phyloP scores from a whole-genome alignment of 2,329 filamentous ascomycete species.

The Blumeria graminis region DNA sequence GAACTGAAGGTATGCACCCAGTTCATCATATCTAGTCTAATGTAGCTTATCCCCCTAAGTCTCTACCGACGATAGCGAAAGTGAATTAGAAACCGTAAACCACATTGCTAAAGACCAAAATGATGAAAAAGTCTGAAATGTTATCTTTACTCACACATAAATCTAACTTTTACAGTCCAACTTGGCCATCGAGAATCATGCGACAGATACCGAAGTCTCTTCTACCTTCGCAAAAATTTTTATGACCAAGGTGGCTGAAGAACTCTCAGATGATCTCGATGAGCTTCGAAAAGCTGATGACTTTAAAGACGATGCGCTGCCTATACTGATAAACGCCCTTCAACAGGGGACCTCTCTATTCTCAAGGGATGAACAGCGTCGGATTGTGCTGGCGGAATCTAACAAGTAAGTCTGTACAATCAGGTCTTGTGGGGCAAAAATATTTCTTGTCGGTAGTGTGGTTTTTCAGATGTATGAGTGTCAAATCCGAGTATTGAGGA shows the following conservation, averaged over 20 bases:
- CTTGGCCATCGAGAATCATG: not conserved
- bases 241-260: slow-evolving; percentile 40
- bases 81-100: slow-evolving; percentile 3
- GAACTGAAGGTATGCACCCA: slow-evolving; percentile 10
- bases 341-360: slow-evolving; percentile 43
- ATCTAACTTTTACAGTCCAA: no score
- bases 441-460: no score
- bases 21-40: not conserved
- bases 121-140: not conserved
- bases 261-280: slow-evolving; percentile 53
- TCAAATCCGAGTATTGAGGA: no score
- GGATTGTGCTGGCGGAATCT: slow-evolving; percentile 7
- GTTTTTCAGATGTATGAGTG: no score
- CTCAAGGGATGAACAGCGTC: slow-evolving; percentile 24
- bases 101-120: not conserved
- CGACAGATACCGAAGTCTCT: slow-evolving; percentile 6
- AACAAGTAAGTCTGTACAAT: not conserved
- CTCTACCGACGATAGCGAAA: slow-evolving; percentile 7
- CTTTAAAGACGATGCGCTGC: slow-evolving; percentile 40
- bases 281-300: slow-evolving; percentile 43
- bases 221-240: slow-evolving; percentile 37
- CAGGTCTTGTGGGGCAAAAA: not conserved
- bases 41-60: slow-evolving; percentile 4
- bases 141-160: no score
- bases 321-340: slow-evolving; percentile 40